Percentiles rank a stretch among this genome's conserved stretches.
These are phyloP conservation scores for Leccinum pallidistipes DNA, from an alignment of 1,284 basidiomycete species.

Conservation along the genomic window DNA sequence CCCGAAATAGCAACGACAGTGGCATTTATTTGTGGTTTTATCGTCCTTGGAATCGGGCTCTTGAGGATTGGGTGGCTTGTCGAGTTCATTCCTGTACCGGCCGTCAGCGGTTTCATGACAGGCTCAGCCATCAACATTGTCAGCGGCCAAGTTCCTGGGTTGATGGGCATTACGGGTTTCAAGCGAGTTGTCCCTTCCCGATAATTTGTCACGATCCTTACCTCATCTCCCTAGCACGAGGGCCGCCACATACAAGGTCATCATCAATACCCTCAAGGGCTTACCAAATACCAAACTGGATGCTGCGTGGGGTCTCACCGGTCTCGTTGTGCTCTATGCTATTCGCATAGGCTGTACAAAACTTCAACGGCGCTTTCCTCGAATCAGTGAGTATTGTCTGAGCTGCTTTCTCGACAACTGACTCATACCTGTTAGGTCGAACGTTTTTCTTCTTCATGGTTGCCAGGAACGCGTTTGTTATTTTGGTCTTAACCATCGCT, in stretches of 20 bases:
- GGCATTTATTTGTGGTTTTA: conserved; percentile 89
- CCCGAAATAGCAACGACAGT: conserved; percentile 85
- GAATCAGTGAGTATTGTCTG: conserved; percentile 46
- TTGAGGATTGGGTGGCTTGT: conserved; percentile 93
- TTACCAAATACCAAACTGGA: conserved; percentile 74
- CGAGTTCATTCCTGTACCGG: conserved; percentile 91
- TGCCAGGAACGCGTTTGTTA: conserved; percentile 84
- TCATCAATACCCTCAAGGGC: conserved; percentile 90
- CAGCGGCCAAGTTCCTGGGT: conserved; percentile 81
- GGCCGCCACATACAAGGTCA: conserved; percentile 81
- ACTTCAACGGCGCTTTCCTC: conserved; percentile 68
- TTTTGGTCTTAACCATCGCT: conserved; percentile 82
- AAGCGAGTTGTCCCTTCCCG: conserved; percentile 49
- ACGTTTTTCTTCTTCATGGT: conserved; percentile 85
- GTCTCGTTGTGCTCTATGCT: conserved; percentile 71
- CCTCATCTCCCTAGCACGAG: conserved; percentile 57
- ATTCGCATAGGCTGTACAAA: conserved; percentile 69
- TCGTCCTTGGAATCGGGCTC: conserved; percentile 90
- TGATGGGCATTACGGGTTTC: conserved; percentile 85
- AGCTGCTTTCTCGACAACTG: not conserved
- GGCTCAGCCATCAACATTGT: conserved; percentile 90
- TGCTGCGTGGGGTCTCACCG: conserved; percentile 88
- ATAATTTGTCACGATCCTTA: not conserved
- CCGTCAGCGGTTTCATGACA: conserved; percentile 93
- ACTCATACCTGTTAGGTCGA: conserved; percentile 47